phyloP scores from a whole-genome alignment of 1,139 yeast species.

The Saccharomyces hybrid region DNA sequence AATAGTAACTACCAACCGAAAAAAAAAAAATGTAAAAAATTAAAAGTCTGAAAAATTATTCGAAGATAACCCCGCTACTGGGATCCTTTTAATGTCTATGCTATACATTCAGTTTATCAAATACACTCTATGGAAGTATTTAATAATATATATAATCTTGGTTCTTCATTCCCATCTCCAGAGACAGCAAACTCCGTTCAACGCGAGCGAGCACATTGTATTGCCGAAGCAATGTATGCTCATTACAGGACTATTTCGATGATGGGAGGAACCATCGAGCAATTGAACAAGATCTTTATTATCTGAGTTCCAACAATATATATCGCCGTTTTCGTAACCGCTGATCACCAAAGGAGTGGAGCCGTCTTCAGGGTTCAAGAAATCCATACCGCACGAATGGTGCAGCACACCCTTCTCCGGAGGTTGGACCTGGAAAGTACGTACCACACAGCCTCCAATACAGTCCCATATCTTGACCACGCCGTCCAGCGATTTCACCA shows the following conservation, averaged over 20 bases:
- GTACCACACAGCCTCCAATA: conserved; percentile 66
- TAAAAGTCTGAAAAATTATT: too few species aligned
- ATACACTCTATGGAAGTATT: not conserved
- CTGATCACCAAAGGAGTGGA: conserved; percentile 37
- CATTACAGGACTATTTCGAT: conserved; percentile 38
- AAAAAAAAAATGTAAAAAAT: not conserved
- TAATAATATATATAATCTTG: not conserved
- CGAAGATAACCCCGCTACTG: too few species aligned
- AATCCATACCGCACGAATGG: conserved; percentile 42
- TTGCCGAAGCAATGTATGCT: conserved; percentile 39
- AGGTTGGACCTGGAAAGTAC: conserved; percentile 45
- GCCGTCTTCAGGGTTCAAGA: conserved; percentile 31
- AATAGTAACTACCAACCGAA: conserved; percentile 17
- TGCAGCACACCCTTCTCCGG: conserved; percentile 12
- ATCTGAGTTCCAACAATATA: conserved; percentile 72
- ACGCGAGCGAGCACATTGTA: conserved; percentile 40
- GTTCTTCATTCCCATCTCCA: conserved; percentile 20
- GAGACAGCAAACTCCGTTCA: conserved; percentile 34
- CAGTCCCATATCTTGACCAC: conserved; percentile 75
- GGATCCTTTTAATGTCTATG: not conserved
- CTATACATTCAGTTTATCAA: conserved; percentile 34
- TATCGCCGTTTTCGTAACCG: conserved; percentile 56
- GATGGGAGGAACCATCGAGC: conserved; percentile 25
- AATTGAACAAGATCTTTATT: conserved; percentile 27
- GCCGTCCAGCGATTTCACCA: conserved; percentile 80